Evolutionary conservation across 768 basidiomycete genomes (phyloP), one percentile per base, ranked within the genome.

Genomic region (Coprinopsis marcescibilis): DNA sequence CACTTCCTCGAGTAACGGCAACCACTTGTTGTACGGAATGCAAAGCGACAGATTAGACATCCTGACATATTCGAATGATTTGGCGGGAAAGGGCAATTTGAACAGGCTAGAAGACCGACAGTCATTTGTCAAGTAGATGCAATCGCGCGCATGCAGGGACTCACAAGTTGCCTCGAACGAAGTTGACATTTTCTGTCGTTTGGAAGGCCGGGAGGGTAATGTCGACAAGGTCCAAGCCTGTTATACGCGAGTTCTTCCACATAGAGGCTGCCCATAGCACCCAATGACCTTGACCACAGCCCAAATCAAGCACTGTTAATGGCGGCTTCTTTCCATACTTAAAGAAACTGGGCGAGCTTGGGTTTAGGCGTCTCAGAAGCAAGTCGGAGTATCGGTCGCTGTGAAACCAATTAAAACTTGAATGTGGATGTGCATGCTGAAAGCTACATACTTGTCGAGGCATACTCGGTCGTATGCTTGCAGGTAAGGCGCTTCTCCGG

Each of bases 281-380:
- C 89, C 89, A 91, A 39, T 74, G 57, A 0, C 87, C 86, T 38
- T 73, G 54, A 10, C 89, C 88, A 59, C 86, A 89, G 2, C 89
- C 89, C 11, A 91, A 63, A 56, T 90, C 88, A 5, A 91, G 72
- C 19, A 83, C 80, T 11, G 67, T 64, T 1, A 62, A 57, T 1
- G 85, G 82, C 0, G 71, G 68, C n/a, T 63, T 64, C 19, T 69
- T 68, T 27, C 67, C 58, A 50, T 72, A 75, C 49, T 73, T 64
- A 47, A 77, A 70, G 55, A 90, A 89, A 0, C 80, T 77, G 0
- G 86, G 85, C 0, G 75, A 72, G 3, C 69, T 70, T 2, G 67
- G 65, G 35, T 68, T 75, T 13, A 90, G 68, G n/a, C 75, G 78
- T 29, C 66, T 73, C 13, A 86, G 54, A 4, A 90, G 57, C 2